These are phyloP conservation scores for Lactarius quietus DNA, from an alignment of 768 basidiomycete species.

Conservation along the genomic window DNA sequence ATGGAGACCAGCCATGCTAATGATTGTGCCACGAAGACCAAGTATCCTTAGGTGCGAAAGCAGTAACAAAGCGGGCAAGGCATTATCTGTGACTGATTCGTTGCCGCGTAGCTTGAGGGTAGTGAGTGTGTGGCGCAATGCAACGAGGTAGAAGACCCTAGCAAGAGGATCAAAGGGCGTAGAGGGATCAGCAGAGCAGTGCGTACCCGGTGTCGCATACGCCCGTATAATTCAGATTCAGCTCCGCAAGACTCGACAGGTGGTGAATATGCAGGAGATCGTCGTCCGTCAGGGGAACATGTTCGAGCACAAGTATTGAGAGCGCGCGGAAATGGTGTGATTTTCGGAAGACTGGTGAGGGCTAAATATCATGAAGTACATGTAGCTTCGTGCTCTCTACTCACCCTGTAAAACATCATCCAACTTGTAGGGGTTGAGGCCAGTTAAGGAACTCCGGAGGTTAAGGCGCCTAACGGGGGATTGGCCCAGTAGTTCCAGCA, in stretches of 20 bases:
- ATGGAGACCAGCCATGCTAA: slow-evolving; percentile 58
- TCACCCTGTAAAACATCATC: slow-evolving; percentile 1
- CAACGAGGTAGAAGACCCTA: slow-evolving; percentile 56
- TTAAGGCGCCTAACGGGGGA: slow-evolving; percentile 45
- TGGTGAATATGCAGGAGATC: slow-evolving; percentile 8
- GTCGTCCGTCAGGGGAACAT: background rate
- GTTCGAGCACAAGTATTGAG: background rate
- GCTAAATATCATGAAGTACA: slow-evolving; percentile 25
- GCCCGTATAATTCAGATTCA: slow-evolving; percentile 44
- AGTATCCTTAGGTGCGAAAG: slow-evolving; percentile 48
- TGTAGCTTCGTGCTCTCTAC: background rate
- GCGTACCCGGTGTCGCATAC: background rate
- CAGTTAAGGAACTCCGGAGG: slow-evolving; percentile 38
- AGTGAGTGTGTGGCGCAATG: slow-evolving; percentile 51
- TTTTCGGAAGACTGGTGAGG: background rate
- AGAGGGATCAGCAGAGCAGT: background rate
- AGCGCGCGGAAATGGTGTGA: background rate
- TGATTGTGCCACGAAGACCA: slow-evolving; percentile 49
- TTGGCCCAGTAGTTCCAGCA: slow-evolving; percentile 44
- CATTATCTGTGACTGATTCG: slow-evolving; percentile 51
- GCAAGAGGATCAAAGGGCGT: background rate
- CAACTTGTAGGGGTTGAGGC: background rate
- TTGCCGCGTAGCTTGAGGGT: slow-evolving; percentile 53
- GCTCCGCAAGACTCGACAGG: background rate
- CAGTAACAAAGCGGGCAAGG: slow-evolving; percentile 50